Evolutionary conservation across 2,329 filamentous ascomycete genomes (phyloP).

Genomic region (Claviceps digitariae): DNA sequence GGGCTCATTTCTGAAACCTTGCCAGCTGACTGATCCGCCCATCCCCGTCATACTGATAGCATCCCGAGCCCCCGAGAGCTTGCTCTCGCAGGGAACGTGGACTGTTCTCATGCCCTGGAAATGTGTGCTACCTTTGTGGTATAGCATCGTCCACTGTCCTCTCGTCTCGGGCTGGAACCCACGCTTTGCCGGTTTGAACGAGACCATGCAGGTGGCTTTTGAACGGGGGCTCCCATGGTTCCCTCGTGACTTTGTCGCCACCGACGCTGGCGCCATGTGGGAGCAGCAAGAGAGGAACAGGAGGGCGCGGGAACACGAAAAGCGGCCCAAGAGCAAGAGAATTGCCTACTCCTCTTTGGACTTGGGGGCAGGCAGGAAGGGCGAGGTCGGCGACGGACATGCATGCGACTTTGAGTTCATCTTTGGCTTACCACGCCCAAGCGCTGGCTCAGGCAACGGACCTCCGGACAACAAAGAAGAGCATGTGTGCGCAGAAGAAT

Average conservation of each 20-base stretch:
- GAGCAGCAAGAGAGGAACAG: conserved; percentile 54
- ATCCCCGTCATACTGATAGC: conserved; percentile 67
- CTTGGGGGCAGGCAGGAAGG: conserved; percentile 59
- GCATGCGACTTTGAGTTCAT: conserved; percentile 70
- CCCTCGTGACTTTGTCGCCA: conserved; percentile 71
- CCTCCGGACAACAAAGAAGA: not conserved
- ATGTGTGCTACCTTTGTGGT: conserved; percentile 76
- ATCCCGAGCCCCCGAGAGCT: conserved; percentile 33
- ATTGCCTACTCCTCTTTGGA: conserved; percentile 61
- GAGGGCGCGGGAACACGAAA: conserved; percentile 65
- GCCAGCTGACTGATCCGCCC: conserved; percentile 47
- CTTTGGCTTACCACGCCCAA: conserved; percentile 23
- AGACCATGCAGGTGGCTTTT: conserved; percentile 68
- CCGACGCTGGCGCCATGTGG: conserved; percentile 66
- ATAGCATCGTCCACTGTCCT: conserved; percentile 69
- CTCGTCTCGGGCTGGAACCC: conserved; percentile 69
- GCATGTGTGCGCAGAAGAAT: conserved; percentile 2
- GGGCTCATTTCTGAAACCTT: conserved; percentile 44
- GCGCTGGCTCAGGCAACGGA: not conserved
- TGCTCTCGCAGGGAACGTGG: conserved; percentile 56
- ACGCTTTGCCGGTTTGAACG: conserved; percentile 67
- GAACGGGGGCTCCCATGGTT: conserved; percentile 72
- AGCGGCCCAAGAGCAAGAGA: conserved; percentile 69
- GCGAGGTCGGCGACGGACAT: conserved; percentile 73
- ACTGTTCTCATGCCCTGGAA: conserved; percentile 82